phyloP scores from a whole-genome alignment of 2,329 filamentous ascomycete genomes.

The Epichloe glyceriae region DNA sequence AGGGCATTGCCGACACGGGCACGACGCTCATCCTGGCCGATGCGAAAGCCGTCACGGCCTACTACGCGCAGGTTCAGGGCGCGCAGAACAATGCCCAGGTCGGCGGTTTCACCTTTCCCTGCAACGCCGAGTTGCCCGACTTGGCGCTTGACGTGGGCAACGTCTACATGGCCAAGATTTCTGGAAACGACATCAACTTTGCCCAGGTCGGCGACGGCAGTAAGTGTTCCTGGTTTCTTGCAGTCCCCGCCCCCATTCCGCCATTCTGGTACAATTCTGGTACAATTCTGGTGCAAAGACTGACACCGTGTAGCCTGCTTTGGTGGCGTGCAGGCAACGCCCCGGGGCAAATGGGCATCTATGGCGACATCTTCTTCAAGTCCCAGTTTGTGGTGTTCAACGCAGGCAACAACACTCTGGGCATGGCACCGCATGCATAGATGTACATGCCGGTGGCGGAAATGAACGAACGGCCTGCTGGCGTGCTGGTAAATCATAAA shows the following conservation, averaged over 20 bases:
- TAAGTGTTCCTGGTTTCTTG: slow-evolving; percentile 20
- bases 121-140: slow-evolving; percentile 30
- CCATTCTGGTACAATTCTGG: too few relatives aligned
- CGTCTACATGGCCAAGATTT: slow-evolving; percentile 41
- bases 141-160: slow-evolving; percentile 43
- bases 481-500: too few relatives aligned
- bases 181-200: slow-evolving; percentile 41
- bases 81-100: slow-evolving; percentile 20
- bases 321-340: slow-evolving; percentile 51
- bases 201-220: slow-evolving; percentile 35
- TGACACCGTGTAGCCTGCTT: slow-evolving; percentile 38
- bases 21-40: slow-evolving; percentile 51
- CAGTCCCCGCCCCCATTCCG: not conserved
- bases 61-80: slow-evolving; percentile 32
- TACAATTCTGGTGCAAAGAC: not conserved
- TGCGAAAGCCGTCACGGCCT: slow-evolving; percentile 32
- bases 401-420: slow-evolving; percentile 39
- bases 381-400: slow-evolving; percentile 47
- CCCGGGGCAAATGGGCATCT: slow-evolving; percentile 43
- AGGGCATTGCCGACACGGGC: slow-evolving; percentile 40
- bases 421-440: slow-evolving; percentile 27
- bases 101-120: slow-evolving; percentile 33
- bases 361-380: slow-evolving; percentile 50
- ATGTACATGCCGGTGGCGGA: too few relatives aligned
- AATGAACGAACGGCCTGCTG: too few relatives aligned